phyloP scores from a whole-genome alignment of 192 early-diverging fungal species.

The Linnemannia schmuckeri region DNA sequence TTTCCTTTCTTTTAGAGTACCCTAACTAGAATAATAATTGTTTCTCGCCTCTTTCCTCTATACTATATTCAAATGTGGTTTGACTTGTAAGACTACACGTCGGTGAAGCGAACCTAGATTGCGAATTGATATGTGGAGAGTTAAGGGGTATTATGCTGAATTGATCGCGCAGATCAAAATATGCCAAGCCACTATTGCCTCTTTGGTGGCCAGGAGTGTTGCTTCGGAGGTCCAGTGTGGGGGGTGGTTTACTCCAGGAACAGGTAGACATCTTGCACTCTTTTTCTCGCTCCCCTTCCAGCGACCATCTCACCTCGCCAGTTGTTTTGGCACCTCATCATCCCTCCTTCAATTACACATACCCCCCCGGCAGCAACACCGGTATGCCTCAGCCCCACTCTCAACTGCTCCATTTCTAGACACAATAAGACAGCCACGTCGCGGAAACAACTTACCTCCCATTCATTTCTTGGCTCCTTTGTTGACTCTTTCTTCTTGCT shows the following conservation, averaged over 20 bases:
- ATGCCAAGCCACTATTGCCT: not conserved
- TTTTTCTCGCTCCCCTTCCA: not conserved
- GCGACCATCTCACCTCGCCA: not conserved
- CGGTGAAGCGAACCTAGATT: no score
- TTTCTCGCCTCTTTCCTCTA: not conserved
- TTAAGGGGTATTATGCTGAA: not conserved
- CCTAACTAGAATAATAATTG: slow-evolving; percentile 3
- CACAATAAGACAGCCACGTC: not conserved
- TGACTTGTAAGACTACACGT: not conserved
- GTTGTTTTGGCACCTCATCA: not conserved
- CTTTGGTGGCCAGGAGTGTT: not conserved
- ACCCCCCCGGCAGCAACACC: not conserved
- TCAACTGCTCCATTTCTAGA: not conserved
- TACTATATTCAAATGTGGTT: not conserved
- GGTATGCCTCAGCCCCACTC: not conserved
- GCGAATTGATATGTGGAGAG: no score
- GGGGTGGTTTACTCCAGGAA: not conserved
- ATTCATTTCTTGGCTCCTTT: not conserved
- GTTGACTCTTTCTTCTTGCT: no score
- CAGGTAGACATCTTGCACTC: not conserved
- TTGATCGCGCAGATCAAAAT: not conserved
- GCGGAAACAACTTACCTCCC: not conserved
- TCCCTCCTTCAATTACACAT: not conserved
- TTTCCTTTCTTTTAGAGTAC: not conserved
- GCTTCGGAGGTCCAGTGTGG: not conserved